These are phyloP conservation scores for Henckelia pumila DNA, from an alignment of 257 asterid genomes.

Conservation along the genomic window DNA sequence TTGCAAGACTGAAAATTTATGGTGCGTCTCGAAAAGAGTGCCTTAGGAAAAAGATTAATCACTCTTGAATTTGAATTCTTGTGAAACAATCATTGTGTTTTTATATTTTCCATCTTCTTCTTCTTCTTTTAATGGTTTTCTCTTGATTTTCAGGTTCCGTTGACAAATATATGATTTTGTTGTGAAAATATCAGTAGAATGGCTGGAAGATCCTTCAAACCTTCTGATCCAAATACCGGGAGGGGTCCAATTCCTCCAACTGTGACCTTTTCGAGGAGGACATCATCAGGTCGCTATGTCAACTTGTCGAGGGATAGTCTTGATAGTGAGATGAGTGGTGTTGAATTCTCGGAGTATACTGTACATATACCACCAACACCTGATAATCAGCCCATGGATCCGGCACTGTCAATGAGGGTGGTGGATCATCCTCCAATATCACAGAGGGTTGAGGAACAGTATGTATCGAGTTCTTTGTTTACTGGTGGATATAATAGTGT, in stretches of 20 bases:
- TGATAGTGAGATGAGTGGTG: constrained; percentile 81
- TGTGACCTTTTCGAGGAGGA: constrained; percentile 74
- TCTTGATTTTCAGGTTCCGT: constrained; percentile 36
- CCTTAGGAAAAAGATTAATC: not conserved
- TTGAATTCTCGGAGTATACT: constrained; percentile 64
- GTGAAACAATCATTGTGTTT: not conserved
- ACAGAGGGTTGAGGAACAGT: constrained; percentile 86
- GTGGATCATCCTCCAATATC: constrained; percentile 70
- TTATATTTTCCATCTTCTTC: constrained; percentile 14
- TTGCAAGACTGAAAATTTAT: not conserved
- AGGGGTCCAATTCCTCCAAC: constrained; percentile 41
- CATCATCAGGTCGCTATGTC: constrained; percentile 82
- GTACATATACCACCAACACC: constrained; percentile 96
- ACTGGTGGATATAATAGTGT: constrained; percentile 83
- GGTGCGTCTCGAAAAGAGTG: not conserved
- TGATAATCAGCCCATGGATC: constrained; percentile 85
- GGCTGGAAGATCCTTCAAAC: constrained; percentile 67
- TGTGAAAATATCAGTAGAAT: constrained; percentile 30
- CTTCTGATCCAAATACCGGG: constrained; percentile 41
- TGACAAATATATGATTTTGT: constrained; percentile 25
- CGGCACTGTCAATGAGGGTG: constrained; percentile 27
- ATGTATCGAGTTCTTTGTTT: constrained; percentile 78
- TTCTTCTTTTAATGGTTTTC: constrained; percentile 1
- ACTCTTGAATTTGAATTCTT: constrained; percentile 3
- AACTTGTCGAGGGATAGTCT: constrained; percentile 81